These are phyloP conservation scores for Aspergillus spinulosporus DNA, from an alignment of 2,329 filamentous ascomycete genomes.

Conservation along the genomic window DNA sequence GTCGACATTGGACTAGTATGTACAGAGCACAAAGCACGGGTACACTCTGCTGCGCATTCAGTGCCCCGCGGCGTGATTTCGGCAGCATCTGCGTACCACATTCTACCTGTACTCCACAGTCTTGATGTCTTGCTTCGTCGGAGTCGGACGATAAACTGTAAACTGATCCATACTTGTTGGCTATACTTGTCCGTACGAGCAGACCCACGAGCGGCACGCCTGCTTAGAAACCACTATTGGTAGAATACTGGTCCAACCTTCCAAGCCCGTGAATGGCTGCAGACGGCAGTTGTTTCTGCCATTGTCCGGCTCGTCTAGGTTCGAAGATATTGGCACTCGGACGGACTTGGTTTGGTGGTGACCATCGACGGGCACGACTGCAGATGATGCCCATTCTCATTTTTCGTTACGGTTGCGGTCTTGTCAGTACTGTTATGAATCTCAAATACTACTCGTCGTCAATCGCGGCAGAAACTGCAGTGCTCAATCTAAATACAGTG, in stretches of 20 bases:
- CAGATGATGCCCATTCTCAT: neutral
- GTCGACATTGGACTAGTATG: no score
- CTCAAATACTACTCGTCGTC: neutral
- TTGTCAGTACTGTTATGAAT: neutral
- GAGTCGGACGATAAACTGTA: conserved; percentile 1
- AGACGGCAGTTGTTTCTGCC: neutral
- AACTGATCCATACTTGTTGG: neutral
- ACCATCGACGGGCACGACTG: no score
- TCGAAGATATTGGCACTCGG: neutral
- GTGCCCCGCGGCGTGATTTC: neutral
- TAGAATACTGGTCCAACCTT: neutral
- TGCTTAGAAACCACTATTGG: neutral
- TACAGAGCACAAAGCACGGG: neutral
- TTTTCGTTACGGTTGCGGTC: neutral
- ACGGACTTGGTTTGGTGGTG: no score
- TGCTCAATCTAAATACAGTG: neutral
- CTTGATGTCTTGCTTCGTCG: neutral
- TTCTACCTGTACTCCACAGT: neutral
- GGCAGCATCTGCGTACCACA: neutral
- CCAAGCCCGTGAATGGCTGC: neutral
- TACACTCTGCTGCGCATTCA: neutral
- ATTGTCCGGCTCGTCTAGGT: neutral
- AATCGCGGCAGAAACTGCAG: neutral
- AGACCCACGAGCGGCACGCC: neutral
- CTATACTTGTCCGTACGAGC: neutral